These are phyloP conservation scores for Phaseolus lunatus DNA, from an alignment of 306 rosid genomes.

Conservation along the genomic window DNA sequence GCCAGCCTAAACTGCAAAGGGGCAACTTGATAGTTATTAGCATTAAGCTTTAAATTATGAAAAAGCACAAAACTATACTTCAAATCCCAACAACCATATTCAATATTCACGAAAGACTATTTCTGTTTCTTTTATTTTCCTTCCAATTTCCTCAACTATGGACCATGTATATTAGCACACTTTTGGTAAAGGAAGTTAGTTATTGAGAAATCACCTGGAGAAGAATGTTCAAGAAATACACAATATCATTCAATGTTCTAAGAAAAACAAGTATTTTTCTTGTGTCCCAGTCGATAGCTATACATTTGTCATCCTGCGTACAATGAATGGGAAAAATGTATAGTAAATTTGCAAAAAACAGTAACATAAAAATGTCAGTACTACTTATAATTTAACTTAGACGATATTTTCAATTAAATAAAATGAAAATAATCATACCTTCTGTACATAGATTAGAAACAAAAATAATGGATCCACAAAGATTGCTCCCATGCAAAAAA, in stretches of 20 bases:
- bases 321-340: constrained; percentile 17
- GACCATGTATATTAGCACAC: not conserved
- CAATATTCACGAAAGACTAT: not conserved
- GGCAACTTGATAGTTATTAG: constrained; percentile 14
- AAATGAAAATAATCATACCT: constrained; percentile 55
- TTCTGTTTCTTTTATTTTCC: not conserved
- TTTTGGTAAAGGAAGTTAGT: not conserved
- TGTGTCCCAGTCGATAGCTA: constrained; percentile 49
- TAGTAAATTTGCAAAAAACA: constrained; percentile 3
- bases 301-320: constrained; percentile 63
- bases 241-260: constrained; percentile 69
- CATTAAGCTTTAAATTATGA: not conserved
- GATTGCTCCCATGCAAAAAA: constrained; percentile 69
- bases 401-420: not conserved
- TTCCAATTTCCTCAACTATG: not conserved
- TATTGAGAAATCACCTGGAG: constrained; percentile 64
- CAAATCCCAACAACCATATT: not conserved
- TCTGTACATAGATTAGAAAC: constrained; percentile 57
- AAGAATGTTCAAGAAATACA: constrained; percentile 65
- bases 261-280: constrained; percentile 56
- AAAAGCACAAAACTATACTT: not conserved
- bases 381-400: not conserved
- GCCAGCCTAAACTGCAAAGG: constrained; percentile 83
- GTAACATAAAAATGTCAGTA: constrained; percentile 10
- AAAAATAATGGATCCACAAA: constrained; percentile 88